Evolutionary conservation across 805 yeast genomes (phyloP).

Genomic region (Yarrowia yakushimensis): DNA sequence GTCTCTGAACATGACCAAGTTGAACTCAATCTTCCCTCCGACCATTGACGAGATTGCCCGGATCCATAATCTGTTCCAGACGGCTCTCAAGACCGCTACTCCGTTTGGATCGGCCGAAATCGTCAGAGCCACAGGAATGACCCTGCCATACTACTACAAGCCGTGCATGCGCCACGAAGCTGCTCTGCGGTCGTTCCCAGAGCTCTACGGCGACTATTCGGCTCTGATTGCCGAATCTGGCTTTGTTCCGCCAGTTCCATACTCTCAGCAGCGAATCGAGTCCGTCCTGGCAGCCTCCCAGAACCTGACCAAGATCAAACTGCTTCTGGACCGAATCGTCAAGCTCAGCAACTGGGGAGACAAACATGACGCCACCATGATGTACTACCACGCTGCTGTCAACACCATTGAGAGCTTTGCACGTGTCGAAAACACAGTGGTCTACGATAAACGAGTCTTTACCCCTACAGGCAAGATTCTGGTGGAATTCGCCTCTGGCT

Average conservation of each 20-base stretch:
- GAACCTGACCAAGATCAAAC: conserved; percentile 66
- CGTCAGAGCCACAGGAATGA: conserved; percentile 72
- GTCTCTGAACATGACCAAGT: conserved; percentile 53
- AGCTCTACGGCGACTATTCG: conserved; percentile 45
- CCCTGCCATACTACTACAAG: conserved; percentile 86
- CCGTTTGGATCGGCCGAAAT: conserved; percentile 73
- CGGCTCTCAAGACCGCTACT: conserved; percentile 62
- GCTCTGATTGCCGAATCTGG: conserved; percentile 37
- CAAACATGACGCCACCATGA: conserved; percentile 35
- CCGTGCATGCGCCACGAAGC: conserved; percentile 95
- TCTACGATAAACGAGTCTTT: conserved; percentile 64
- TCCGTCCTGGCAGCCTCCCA: conserved; percentile 64
- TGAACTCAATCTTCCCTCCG: conserved; percentile 85
- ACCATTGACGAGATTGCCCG: conserved; percentile 92
- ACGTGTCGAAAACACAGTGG: conserved; percentile 44
- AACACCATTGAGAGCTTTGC: conserved; percentile 82
- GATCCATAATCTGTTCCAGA: conserved; percentile 79
- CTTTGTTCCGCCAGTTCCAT: conserved; percentile 34
- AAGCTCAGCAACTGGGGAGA: conserved; percentile 42
- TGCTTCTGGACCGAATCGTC: conserved; percentile 61
- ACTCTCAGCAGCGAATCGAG: conserved; percentile 52
- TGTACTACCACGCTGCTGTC: conserved; percentile 51
- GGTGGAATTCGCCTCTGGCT: conserved; percentile 74
- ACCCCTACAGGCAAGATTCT: conserved; percentile 89
- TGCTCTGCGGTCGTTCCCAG: conserved; percentile 65